Evolutionary conservation across 805 yeast species (phyloP).

Genomic region (Cyberlindnera veronae): DNA sequence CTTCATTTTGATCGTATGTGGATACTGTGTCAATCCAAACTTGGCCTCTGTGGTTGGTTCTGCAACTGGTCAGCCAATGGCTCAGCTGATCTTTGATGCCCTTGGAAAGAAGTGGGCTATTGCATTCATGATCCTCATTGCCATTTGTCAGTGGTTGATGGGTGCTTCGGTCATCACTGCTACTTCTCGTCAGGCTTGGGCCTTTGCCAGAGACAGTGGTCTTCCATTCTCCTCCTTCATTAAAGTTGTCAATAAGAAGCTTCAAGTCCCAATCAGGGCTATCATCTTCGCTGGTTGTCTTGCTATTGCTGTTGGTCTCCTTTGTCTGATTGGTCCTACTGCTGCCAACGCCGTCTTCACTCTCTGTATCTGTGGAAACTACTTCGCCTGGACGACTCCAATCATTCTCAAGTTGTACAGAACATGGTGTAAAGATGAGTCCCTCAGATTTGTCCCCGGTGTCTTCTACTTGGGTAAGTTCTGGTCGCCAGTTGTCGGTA

Average conservation of each 20-base stretch:
- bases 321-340: constrained; percentile 53
- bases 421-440: constrained; percentile 1
- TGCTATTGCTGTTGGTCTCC: constrained; percentile 52
- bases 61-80: constrained; percentile 25
- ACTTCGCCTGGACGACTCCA: constrained; percentile 62
- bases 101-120: constrained; percentile 64
- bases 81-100: constrained; percentile 54
- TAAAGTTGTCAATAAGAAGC: constrained; percentile 49
- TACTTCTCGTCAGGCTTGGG: constrained; percentile 69
- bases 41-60: constrained; percentile 28
- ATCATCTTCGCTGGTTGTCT: constrained; percentile 36
- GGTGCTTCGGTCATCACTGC: constrained; percentile 62
- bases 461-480: constrained; percentile 54
- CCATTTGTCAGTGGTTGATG: constrained; percentile 62
- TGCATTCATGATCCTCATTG: constrained; percentile 57
- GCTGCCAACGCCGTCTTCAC: constrained; percentile 72
- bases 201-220: constrained; percentile 75
- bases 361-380: constrained; percentile 58
- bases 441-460: constrained; percentile 50
- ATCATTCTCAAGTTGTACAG: constrained; percentile 45
- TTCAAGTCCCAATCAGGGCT: constrained; percentile 62
- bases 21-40: constrained; percentile 43
- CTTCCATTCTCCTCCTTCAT: constrained; percentile 53
- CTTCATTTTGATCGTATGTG: constrained; percentile 48
- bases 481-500: constrained; percentile 40